Evolutionary conservation across 306 rosid genomes (phyloP), one percentile per base, ranked within the genome.

Genomic region (Gastrolobium villosum): DNA sequence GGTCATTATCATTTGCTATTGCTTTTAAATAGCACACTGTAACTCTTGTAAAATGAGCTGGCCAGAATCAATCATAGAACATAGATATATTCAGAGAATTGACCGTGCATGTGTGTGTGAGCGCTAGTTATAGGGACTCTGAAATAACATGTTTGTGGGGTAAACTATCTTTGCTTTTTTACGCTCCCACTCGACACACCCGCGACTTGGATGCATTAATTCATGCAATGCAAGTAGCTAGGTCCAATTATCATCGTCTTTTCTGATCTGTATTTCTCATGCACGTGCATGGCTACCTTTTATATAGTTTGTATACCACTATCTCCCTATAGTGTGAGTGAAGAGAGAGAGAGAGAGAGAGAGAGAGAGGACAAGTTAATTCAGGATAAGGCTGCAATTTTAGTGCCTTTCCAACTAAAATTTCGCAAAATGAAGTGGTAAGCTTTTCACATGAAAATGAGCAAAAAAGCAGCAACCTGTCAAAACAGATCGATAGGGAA

Each of bases 301-400:
- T 50, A 35, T 55, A 41, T 55, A 41, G 13, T 80, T 46, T 72
- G 68, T 69, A n/a, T 80, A 46, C 53, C 73, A 64, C 73, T 70
- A 56, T 72, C 73, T 73, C 72, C 35, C 66, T 59, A 35, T 34
- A 43, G 35, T 61, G 61, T 31, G 76, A 9, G 40, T 55, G 73
- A 63, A 76, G 26, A 53, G 5, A 44, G 46, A 56, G 64, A 61
- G 80, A 35, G n/a, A n/a, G n/a, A n/a, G n/a, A n/a, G n/a, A n/a
- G n/a, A 43, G n/a, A n/a, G 52, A 28, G 72, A 43, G 4, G 73
- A 73, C 81, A 61, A 68, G 45, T 61, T 81, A 73, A 61, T 28
- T 71, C 82, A 55, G 79, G 76, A 41, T 69, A 87, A 90, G 79
- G 93, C 91, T 89, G 87, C 90, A 69, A 78, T 79, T 79, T 48